Evolutionary conservation across 495 filamentous ascomycete species (phyloP).

Genomic region (Talaromyces proteolyticus): DNA sequence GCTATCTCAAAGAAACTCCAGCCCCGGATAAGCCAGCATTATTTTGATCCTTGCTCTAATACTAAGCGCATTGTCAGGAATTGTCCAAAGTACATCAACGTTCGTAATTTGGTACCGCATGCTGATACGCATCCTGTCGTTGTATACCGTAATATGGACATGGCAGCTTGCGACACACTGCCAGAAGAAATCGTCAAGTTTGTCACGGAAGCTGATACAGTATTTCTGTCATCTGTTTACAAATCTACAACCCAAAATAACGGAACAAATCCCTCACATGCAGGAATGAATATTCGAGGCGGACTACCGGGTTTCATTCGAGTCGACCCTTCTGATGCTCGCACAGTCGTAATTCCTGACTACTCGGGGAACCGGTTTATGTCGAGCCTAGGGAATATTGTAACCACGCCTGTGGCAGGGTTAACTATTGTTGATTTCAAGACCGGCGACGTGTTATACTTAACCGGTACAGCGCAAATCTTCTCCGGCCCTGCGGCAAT

Average conservation of each 20-base stretch:
- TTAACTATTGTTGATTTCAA: slow-evolving; percentile 13
- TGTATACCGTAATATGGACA: background rate
- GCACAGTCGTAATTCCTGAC: slow-evolving; percentile 14
- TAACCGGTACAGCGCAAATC: slow-evolving; percentile 12
- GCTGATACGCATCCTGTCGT: slow-evolving; percentile 6
- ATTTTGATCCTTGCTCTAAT: background rate
- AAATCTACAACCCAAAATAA: background rate
- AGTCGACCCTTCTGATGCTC: slow-evolving; percentile 12
- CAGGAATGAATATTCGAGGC: slow-evolving; percentile 14
- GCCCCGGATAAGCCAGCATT: background rate
- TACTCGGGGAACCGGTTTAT: slow-evolving; percentile 14
- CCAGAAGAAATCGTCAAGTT: slow-evolving; percentile 13
- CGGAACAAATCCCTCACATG: slow-evolving; percentile 7
- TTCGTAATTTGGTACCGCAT: slow-evolving; percentile 10
- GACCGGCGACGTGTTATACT: slow-evolving; percentile 12
- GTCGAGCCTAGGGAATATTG: slow-evolving; percentile 14
- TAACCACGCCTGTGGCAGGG: slow-evolving; percentile 9
- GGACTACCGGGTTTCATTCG: slow-evolving; percentile 13
- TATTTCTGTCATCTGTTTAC: slow-evolving; percentile 9
- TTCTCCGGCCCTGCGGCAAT: slow-evolving; percentile 8
- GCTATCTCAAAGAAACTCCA: background rate
- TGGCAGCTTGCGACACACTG: background rate
- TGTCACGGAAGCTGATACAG: slow-evolving; percentile 10
- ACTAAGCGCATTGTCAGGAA: slow-evolving; percentile 3
- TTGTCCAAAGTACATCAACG: slow-evolving; percentile 18